These are phyloP conservation scores for Phytophthora constricta DNA, from an alignment of 352 stramenopile species.

Conservation along the genomic window DNA sequence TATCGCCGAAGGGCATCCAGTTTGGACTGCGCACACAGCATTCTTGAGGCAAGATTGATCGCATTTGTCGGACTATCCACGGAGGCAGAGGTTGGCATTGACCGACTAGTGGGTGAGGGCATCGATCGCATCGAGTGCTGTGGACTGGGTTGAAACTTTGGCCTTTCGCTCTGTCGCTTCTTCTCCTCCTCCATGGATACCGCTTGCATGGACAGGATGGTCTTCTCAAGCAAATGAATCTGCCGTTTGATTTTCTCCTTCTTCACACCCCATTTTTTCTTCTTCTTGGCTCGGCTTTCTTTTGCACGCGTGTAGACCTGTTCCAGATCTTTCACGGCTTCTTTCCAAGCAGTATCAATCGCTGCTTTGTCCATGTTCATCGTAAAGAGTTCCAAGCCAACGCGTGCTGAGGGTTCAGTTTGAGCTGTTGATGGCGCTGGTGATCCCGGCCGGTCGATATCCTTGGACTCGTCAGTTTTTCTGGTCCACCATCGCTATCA, in stretches of 20 bases:
- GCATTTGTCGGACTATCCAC: conserved; percentile 52
- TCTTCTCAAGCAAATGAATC: conserved; percentile 76
- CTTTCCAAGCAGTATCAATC: conserved; percentile 62
- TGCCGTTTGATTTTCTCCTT: conserved; percentile 75
- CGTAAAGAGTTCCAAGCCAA: conserved; percentile 43
- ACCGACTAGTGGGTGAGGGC: conserved; percentile 23
- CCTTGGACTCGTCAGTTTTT: background rate
- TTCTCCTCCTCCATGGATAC: conserved; percentile 60
- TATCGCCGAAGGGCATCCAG: conserved; percentile 69
- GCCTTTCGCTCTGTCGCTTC: conserved; percentile 45
- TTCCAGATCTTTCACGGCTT: conserved; percentile 54
- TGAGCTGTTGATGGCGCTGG: background rate
- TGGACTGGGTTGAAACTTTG: conserved; percentile 37
- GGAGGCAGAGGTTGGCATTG: conserved; percentile 18
- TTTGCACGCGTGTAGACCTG: conserved; percentile 55
- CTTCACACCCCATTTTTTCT: conserved; percentile 62
- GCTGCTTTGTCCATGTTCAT: conserved; percentile 59
- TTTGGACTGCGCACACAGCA: conserved; percentile 74
- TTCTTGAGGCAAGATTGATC: conserved; percentile 59
- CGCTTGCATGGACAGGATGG: conserved; percentile 67
- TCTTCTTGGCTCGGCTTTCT: conserved; percentile 45
- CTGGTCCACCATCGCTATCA: conserved; percentile 1
- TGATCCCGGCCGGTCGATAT: background rate
- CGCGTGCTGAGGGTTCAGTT: background rate
- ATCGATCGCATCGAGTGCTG: conserved; percentile 22